Base-by-base conservation (phyloP, 768 basidiomycete genomes). In the Lentinula sp. region DNA sequence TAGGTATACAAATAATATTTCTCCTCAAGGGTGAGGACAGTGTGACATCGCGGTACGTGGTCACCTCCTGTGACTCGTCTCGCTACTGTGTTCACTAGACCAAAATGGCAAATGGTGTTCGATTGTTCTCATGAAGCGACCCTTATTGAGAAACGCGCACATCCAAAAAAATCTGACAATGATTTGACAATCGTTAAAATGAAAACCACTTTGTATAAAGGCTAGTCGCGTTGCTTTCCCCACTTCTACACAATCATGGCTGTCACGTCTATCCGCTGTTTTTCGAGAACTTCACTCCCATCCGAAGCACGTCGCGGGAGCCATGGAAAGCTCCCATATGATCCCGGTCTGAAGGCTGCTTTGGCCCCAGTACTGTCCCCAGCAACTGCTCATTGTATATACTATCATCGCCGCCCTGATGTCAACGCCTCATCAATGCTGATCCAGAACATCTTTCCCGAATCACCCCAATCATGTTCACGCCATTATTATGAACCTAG, bases 401-500 rank as follows among this genome's bases (percentile, higher is more conserved):
- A 51, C 32, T 51, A 16, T 11, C n/a, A 4, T 11, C 23, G 11
- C 16, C 48, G 9, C 8, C 16, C 50, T 35, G 15, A 31, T 35
- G n/a, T 11, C 2, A 51, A 16, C 15, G 15, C 34, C 16, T 16
- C 50, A 13, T 16, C 50, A 16, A 51, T 51, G 50, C n/a, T 23
- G 21, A 51, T 51, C 13, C 28, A 34, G 15, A 34, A 34, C 59
- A 61, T 65, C 56, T 54, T 53, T 31, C 43, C 59, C 61, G 61
- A 55, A 9, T 40, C n/a, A 53, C 64, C 48, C 45, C 52, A 28
- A 48, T 57, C 58, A 45, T 32, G 28, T 21, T 9, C 43, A 28
- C 34, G 31, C 32, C 2, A 16, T 7, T 13, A 21, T 9, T 34
- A 51, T 21, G 50, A 51, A n/a, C 50, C 50, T 5, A 34, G 13